Evolutionary conservation across 176 grass and related monocot genomes (phyloP).

Genomic region (Carex cristatella): DNA sequence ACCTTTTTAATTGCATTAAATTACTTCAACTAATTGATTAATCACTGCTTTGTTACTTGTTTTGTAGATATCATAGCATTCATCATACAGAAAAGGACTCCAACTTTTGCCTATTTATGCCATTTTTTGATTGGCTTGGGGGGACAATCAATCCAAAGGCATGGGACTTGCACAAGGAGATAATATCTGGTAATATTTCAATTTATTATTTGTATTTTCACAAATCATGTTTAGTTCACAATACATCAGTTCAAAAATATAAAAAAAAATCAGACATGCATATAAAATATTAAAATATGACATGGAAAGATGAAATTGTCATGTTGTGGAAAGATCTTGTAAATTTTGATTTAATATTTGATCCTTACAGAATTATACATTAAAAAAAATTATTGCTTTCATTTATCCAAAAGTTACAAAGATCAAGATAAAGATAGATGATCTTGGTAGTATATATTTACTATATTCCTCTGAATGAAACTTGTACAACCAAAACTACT

Average conservation of each 20-base stretch:
- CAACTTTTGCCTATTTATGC: conserved; percentile 98
- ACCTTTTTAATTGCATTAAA: neutral
- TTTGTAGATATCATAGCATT: conserved; percentile 76
- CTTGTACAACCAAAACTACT: neutral
- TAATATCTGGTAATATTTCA: conserved; percentile 40
- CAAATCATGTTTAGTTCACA: neutral
- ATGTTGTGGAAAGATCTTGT: neutral
- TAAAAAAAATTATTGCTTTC: neutral
- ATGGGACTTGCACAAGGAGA: conserved; percentile 58
- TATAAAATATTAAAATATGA: neutral
- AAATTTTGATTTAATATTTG: neutral
- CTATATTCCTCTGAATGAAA: neutral
- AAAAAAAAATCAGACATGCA: neutral
- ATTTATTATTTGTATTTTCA: neutral
- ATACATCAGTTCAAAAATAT: neutral
- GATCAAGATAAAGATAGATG: neutral
- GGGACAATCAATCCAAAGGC: conserved; percentile 45
- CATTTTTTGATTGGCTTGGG: conserved; percentile 81
- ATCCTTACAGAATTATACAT: neutral
- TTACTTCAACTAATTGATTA: neutral
- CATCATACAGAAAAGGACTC: conserved; percentile 56
- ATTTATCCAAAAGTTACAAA: neutral
- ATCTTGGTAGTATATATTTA: neutral
- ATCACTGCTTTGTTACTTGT: neutral
- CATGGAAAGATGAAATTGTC: neutral